Evolutionary conservation across 805 yeast species (phyloP), one percentile per base, ranked within the genome.

Genomic region (Cyberlindnera subsufficiens): DNA sequence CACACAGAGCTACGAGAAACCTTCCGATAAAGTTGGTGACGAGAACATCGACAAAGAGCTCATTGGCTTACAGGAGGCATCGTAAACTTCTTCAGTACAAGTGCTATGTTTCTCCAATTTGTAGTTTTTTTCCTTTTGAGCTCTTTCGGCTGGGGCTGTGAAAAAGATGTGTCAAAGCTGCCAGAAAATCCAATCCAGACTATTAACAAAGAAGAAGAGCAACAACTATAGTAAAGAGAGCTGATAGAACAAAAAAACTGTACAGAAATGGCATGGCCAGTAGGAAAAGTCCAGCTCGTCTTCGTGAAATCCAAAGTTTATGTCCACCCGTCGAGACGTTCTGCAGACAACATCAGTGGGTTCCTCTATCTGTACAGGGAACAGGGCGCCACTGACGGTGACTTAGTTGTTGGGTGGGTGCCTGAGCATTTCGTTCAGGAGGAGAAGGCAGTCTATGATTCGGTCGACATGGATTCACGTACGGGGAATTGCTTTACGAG

Each of bases 281-380:
- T 42, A 5, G 63, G 62, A 2, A 45, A 50, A 25, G 54, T 56
- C 7, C 49, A 57, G 36, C 50, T 70, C 11, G 18, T 67, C 3
- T 68, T 67, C 43, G 65, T 69, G 35, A 84, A 82, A 56, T 74
- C 88, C 3, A 81, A 84, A 58, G 93, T 85, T 6, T 89, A 79
- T 60, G 74, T 90, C 4, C 99, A 93, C 61, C 95, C 96, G 4
- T 77, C 93, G 0, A 68, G 75, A 11, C 72, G 80, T 17, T 74
- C 86, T 25, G 70, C 69, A 40, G 96, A 91, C 56, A 90, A 91
- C 58, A 68, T 91, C 17, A 64, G 84, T 0, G 99, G 99, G 3
- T 87, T 75, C 54, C 59, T 93, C 32, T 69, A 84, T 6, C 68
- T 93, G 14, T 74, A 80, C 15, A 69, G 72, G 34, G 85, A 86